Evolutionary conservation across 129 eudicot genomes (phyloP).

Genomic region (Logfia minima): DNA sequence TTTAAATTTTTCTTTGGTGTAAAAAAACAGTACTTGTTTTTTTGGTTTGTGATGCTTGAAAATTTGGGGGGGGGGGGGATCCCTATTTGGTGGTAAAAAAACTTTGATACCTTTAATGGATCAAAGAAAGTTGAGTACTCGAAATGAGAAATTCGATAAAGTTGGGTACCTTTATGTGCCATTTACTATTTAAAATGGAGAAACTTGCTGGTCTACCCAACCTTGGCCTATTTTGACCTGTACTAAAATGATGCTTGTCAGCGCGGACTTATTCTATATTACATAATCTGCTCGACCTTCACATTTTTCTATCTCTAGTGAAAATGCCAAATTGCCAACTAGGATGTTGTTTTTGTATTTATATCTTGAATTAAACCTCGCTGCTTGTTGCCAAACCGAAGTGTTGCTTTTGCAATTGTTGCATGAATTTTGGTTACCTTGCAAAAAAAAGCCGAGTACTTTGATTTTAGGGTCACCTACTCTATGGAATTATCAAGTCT

Average conservation of each 20-base stretch:
- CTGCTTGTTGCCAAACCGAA: slow-evolving; percentile 8
- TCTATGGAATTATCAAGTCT: background rate
- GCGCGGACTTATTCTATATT: background rate
- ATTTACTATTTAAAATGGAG: background rate
- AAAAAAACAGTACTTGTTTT: background rate
- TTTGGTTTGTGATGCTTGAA: background rate
- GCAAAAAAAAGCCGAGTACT: slow-evolving; percentile 10
- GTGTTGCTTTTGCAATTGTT: background rate
- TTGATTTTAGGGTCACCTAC: background rate
- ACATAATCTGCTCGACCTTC: background rate
- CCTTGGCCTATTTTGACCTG: background rate
- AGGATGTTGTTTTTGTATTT: slow-evolving; percentile 2
- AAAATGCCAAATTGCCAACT: background rate
- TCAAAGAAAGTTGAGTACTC: background rate
- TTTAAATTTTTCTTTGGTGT: background rate
- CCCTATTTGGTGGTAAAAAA: background rate
- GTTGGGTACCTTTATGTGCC: background rate
- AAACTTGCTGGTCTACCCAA: background rate
- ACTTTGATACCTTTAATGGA: background rate
- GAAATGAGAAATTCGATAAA: background rate
- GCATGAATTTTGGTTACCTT: background rate
- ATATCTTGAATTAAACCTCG: background rate
- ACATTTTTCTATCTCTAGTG: background rate
- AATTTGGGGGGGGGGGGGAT: too few species aligned
- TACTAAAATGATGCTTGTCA: background rate